These are phyloP conservation scores for Umbellularia californica DNA, from an alignment of 164 flowering plant genomes.

Conservation along the genomic window DNA sequence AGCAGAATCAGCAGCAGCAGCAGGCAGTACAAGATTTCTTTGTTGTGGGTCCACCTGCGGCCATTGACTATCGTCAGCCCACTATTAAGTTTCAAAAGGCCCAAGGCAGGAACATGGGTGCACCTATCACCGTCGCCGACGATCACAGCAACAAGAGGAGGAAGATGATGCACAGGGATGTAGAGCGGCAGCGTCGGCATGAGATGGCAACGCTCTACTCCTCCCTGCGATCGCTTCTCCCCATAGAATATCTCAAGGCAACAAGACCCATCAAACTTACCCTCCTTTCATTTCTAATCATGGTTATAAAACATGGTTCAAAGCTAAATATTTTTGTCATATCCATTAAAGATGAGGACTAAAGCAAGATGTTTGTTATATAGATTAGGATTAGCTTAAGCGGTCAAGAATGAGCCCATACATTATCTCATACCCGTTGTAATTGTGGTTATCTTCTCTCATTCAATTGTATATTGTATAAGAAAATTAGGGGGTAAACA, in stretches of 20 bases:
- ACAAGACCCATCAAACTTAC: background rate
- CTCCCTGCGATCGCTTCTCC: slow-evolving; percentile 23
- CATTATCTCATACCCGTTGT: too few relatives aligned
- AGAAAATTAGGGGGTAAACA: too few relatives aligned
- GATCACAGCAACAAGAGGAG: slow-evolving; percentile 6
- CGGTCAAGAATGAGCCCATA: too few relatives aligned
- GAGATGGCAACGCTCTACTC: slow-evolving; percentile 25
- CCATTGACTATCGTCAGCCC: background rate
- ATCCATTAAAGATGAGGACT: too few relatives aligned
- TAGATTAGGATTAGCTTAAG: too few relatives aligned
- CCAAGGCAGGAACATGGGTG: slow-evolving; percentile 1
- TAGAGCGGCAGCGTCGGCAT: slow-evolving; percentile 24
- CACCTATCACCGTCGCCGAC: background rate
- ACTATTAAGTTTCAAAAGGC: background rate
- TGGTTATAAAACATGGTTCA: too few relatives aligned
- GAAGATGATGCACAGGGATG: slow-evolving; percentile 23
- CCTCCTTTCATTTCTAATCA: background rate
- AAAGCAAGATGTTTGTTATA: too few relatives aligned
- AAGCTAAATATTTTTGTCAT: background rate
- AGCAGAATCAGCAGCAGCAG: background rate
- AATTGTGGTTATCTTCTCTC: too few relatives aligned
- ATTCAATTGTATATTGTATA: too few relatives aligned
- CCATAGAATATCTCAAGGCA: slow-evolving; percentile 26
- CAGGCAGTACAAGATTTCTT: slow-evolving; percentile 2
- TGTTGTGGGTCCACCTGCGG: background rate